Evolutionary conservation across 257 asterid species (phyloP), one percentile per base, ranked within the genome.

Genomic region (Solanum bulbocastanum): DNA sequence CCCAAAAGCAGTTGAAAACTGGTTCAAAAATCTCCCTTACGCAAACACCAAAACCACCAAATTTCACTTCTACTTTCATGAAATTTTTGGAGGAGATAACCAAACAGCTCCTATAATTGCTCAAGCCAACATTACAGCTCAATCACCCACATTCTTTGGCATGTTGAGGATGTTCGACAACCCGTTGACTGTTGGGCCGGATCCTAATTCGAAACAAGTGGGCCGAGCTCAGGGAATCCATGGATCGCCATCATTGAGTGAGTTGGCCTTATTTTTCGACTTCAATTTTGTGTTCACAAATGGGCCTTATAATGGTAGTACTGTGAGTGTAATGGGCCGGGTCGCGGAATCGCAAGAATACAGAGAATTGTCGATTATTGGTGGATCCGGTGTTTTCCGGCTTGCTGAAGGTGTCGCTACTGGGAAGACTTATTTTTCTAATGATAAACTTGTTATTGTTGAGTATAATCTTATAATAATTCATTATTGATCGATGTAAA

Each of bases 181-280:
- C 85, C 90, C 91, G 3, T 40, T 93, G 42, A 89, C 90, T 30
- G 40, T 36, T 40, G 91, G 89, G 3, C 87, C 92, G 0, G 87
- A 86, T 12, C 93, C 89, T 25, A 88, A 81, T 25, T 90, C 93
- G 6, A 83, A 86, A 52, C 37, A 58, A 39, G 91, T 92, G 27
- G 94, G 94, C 32, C 88, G 86, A 6, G 92, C 87, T 33, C 91
- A 92, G 36, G 94, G 94, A 8, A 68, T 91, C 25, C 90, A 91
- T 32, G 92, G 90, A 23, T 72, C 85, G 0, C 58, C 92, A 10
- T 89, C 91, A 11, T 62, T 71, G 89, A 82, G 85, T 86, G 90
- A 83, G 74, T 52, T 52, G 30, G 90, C 88, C 32, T 66, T 90
- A 25, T 83, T 92, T 4, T 88, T 92, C 88, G 86, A 89, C 42